Evolutionary conservation across 2,329 filamentous ascomycete genomes (phyloP).

Genomic region (Herpotrichia juniperi): DNA sequence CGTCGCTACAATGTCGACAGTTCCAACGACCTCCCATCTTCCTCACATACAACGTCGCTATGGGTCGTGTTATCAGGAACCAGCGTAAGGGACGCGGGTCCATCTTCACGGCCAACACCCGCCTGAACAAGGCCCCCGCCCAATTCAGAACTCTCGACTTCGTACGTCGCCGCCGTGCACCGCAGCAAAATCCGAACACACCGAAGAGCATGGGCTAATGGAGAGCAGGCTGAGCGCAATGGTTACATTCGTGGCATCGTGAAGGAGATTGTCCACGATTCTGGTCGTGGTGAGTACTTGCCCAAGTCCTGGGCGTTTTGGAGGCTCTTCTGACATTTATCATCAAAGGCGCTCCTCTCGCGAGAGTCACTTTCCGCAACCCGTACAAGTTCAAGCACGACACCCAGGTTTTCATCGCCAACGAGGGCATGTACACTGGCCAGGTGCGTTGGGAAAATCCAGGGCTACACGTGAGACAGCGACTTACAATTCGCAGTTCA

Average conservation of each 20-base stretch:
- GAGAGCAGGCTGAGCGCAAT: slow-evolving; percentile 75
- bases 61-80: slow-evolving; percentile 77
- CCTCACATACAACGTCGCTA: slow-evolving; percentile 45
- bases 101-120: slow-evolving; percentile 71
- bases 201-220: slow-evolving; percentile 42
- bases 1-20: slow-evolving; percentile 1
- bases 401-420: slow-evolving; percentile 99
- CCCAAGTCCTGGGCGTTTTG: not conserved
- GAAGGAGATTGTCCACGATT: slow-evolving; percentile 99
- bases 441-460: slow-evolving; percentile 58
- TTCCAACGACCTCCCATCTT: slow-evolving; percentile 8
- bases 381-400: slow-evolving; percentile 98
- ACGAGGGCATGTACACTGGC: slow-evolving; percentile 99
- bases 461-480: not conserved
- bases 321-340: slow-evolving; percentile 9
- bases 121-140: slow-evolving; percentile 90
- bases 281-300: slow-evolving; percentile 78
- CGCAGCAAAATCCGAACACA: slow-evolving; percentile 20
- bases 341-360: slow-evolving; percentile 72
- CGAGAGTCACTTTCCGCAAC: slow-evolving; percentile 95
- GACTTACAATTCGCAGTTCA: slow-evolving; percentile 64
- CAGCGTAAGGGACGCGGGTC: slow-evolving; percentile 75
- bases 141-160: slow-evolving; percentile 98
- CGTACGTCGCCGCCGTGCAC: slow-evolving; percentile 49
- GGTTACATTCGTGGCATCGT: slow-evolving; percentile 97